These are phyloP conservation scores for Coemansia erecta DNA, from an alignment of 192 early-diverging fungal genomes.

Conservation along the genomic window DNA sequence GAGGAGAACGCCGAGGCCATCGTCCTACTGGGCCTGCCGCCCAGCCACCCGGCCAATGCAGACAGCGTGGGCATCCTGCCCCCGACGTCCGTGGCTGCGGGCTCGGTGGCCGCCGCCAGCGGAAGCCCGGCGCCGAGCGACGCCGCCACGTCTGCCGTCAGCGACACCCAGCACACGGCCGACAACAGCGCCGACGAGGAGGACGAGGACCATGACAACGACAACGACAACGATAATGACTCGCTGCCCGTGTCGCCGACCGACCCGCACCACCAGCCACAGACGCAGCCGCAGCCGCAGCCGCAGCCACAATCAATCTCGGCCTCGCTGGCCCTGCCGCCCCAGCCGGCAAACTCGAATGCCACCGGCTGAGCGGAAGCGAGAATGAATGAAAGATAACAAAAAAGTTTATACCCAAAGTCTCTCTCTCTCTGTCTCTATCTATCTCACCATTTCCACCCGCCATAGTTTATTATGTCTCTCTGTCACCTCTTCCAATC, in stretches of 20 bases:
- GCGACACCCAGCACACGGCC: conserved; percentile 8
- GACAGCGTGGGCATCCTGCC: conserved; percentile 14
- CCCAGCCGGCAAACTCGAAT: conserved; percentile 23
- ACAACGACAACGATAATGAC: conserved; percentile 13
- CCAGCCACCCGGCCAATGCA: conserved; percentile 28
- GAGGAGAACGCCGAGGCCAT: conserved; percentile 46
- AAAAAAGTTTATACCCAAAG: too few species aligned
- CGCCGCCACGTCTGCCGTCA: not conserved
- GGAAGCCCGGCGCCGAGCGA: conserved; percentile 25
- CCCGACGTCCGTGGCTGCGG: not conserved
- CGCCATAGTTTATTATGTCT: not conserved
- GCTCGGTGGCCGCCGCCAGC: not conserved
- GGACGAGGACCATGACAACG: conserved; percentile 16
- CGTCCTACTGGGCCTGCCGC: conserved; percentile 28
- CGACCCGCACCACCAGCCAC: conserved; percentile 3
- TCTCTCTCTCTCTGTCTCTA: too few species aligned
- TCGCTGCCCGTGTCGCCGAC: conserved; percentile 7
- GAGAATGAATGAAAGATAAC: too few species aligned
- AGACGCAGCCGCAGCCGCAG: too few species aligned
- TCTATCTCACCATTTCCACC: too few species aligned
- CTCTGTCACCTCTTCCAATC: too few species aligned
- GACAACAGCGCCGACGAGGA: conserved; percentile 12
- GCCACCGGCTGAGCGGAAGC: conserved; percentile 2
- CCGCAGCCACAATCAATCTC: not conserved
- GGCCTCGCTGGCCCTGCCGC: conserved; percentile 23